These are phyloP conservation scores for Phyllosticta citribraziliensis DNA, from an alignment of 2,329 filamentous ascomycete genomes.

Conservation along the genomic window DNA sequence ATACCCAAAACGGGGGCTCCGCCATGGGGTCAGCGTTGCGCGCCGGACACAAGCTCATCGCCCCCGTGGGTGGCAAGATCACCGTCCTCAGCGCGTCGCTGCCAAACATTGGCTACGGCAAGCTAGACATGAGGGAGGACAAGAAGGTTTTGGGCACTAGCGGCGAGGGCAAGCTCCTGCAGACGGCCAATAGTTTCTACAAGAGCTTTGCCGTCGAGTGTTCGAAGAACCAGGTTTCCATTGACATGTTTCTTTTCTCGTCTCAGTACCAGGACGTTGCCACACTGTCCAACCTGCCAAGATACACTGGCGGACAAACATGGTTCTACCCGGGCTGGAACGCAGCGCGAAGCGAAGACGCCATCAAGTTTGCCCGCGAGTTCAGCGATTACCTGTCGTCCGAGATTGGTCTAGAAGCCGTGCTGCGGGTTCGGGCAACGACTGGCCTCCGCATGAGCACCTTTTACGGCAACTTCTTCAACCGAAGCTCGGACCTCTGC, in stretches of 20 bases:
- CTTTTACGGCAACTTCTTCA: conserved; percentile 99
- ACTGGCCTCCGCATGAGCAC: conserved; percentile 93
- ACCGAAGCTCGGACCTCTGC: conserved; percentile 91
- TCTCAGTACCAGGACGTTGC: conserved; percentile 96
- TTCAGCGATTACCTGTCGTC: conserved; percentile 96
- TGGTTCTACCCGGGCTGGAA: conserved; percentile 99
- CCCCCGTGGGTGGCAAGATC: conserved; percentile 88
- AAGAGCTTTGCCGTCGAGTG: conserved; percentile 99
- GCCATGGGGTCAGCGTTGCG: conserved; percentile 90
- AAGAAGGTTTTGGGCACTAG: conserved; percentile 91
- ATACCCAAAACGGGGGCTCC: conserved; percentile 80
- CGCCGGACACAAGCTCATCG: conserved; percentile 92
- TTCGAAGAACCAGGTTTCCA: conserved; percentile 96
- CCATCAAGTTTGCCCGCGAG: conserved; percentile 93
- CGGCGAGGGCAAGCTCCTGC: conserved; percentile 78
- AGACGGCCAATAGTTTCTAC: conserved; percentile 94
- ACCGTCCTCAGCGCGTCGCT: conserved; percentile 82
- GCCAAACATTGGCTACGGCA: conserved; percentile 81
- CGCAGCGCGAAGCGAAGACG: conserved; percentile 83
- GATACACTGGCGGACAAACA: conserved; percentile 94
- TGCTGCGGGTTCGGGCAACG: conserved; percentile 87
- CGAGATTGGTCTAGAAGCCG: conserved; percentile 91
- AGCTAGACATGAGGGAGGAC: conserved; percentile 88
- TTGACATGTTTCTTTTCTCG: conserved; percentile 96
- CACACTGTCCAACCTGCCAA: conserved; percentile 84